Evolutionary conservation across 495 filamentous ascomycete species (phyloP), one percentile per base, ranked within the genome.

Genomic region (Cladorrhinum samala): DNA sequence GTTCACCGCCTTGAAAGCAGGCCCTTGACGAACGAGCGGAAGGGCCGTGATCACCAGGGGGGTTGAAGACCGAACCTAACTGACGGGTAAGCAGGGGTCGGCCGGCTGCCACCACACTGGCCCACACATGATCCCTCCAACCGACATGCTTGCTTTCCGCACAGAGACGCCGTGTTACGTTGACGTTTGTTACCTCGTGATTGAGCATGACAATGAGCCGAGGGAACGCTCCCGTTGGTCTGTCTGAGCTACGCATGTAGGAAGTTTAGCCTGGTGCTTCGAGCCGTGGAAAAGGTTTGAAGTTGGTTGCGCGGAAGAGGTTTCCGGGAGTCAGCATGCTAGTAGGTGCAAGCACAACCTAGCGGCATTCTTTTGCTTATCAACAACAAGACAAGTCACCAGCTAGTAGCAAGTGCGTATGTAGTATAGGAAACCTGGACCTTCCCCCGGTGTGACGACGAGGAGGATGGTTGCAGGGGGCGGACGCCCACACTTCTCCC

Each of bases 301-400:
- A 27, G 24, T 45, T n/a, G n/a, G n/a, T 47, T 14, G 46, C 20
- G 55, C 57, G 62, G 56, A 53, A 60, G 56, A 62, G 58, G 52
- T 30, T 62, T 62, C 59, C 62, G 59, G 62, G 62, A 60, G 52
- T 50, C 48, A 51, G 17, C 14, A 25, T 18, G 16, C n/a, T 30
- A 21, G 27, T 11, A 6, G 27, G 11, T 33, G 27, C 5, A 33
- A 11, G 11, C 5, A 33, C 27, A 33, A 11, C 27, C 27, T 11
- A 33, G 27, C 27, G 27, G 27, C 27, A 11, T 33, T 33, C 11
- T 5, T 33, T 5, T 33, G 47, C 24, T 9, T 37, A 18, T 51
- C 56, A 50, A 53, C 51, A 36, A 54, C 37, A 58, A 55, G 46
- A 52, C 53, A 42, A 49, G 54, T 50, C 38, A 50, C 46, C 30